Conservation (phyloP, 306 rosid genomes). For the Lathyrus tuberosus region DNA sequence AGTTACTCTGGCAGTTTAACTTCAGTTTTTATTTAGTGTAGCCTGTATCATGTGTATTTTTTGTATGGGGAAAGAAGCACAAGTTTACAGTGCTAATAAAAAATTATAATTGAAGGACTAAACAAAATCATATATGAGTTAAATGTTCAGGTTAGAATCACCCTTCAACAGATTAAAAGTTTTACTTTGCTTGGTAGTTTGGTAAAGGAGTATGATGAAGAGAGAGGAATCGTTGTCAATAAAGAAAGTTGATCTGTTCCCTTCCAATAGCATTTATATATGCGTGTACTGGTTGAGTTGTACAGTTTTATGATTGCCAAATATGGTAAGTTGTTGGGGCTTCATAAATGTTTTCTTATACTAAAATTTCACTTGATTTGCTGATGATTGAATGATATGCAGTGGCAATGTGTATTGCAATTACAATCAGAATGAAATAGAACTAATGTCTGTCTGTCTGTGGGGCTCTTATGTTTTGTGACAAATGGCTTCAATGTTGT, state of each 20-base stretch:
- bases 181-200: conserved; percentile 32
- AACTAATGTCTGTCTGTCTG: conserved; percentile 2
- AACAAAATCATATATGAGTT: not conserved
- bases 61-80: conserved; percentile 17
- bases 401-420: conserved; percentile 11
- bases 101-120: conserved; percentile 28
- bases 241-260: conserved; percentile 16
- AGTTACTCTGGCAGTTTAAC: conserved; percentile 37
- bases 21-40: conserved; percentile 25
- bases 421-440: not conserved
- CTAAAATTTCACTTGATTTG: not conserved
- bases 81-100: conserved; percentile 23
- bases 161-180: conserved; percentile 4
- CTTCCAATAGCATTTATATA: conserved; percentile 16
- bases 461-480: conserved; percentile 22
- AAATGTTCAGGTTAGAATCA: not conserved
- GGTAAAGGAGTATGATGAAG: conserved; percentile 28
- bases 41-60: conserved; percentile 35
- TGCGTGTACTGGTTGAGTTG: conserved; percentile 14
- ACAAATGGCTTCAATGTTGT: conserved; percentile 10
- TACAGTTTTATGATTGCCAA: not conserved
- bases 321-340: not conserved
- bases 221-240: conserved; percentile 4
- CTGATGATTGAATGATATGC: conserved; percentile 6
- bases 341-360: conserved; percentile 1